Base-by-base conservation (phyloP, 352 stramenopile genomes). In the Phytophthora agathidicida region DNA sequence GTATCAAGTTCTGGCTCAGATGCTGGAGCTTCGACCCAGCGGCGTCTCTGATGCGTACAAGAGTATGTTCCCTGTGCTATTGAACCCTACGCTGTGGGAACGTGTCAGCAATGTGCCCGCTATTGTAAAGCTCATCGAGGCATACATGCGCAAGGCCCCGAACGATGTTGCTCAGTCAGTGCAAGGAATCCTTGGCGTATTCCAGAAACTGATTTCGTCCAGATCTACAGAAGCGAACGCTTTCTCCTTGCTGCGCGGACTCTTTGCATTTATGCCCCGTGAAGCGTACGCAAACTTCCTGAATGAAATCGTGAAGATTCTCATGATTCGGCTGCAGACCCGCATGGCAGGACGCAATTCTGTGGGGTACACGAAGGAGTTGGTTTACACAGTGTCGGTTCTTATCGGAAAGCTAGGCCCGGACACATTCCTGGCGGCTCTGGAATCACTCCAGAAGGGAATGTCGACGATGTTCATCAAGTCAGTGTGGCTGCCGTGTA, bases 1-100 rank as follows among this genome's bases (percentile, higher is more conserved):
- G 4, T 99, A 99, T 70, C 97, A 99, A 71, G 84, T 99, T n/a
- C 71, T 99, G 16, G 96, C 97, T 1, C 96, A 99, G 73, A 93
- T 99, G 58, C 82, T 99, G 23, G 97, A 99, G 51, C 92, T 98
- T 42, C 83, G 93, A 68, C 86, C 91, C 31, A 83, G 77, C 23
- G 88, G 84, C 9, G 71, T 96, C 5, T 97, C 90, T 2, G 62
- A 88, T n/a, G 93, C 94, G 11, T 99, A 99, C 77, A 93, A 86
- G 59, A 96, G 71, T 30, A 87, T 99, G 47, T 99, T 99, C 54
- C 80, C 88, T 19, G 86, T 97, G 24, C 70, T 99, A 20, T 67
- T 99, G 28, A 97, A 86, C 30, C 96, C 97, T 16, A 74, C 79
- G 11, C 57, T 99, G 13, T 99, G 98, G 97, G 96, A 99, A 55